These are phyloP conservation scores for Clonostachys chloroleuca DNA, from an alignment of 2,329 filamentous ascomycete genomes.

Conservation along the genomic window DNA sequence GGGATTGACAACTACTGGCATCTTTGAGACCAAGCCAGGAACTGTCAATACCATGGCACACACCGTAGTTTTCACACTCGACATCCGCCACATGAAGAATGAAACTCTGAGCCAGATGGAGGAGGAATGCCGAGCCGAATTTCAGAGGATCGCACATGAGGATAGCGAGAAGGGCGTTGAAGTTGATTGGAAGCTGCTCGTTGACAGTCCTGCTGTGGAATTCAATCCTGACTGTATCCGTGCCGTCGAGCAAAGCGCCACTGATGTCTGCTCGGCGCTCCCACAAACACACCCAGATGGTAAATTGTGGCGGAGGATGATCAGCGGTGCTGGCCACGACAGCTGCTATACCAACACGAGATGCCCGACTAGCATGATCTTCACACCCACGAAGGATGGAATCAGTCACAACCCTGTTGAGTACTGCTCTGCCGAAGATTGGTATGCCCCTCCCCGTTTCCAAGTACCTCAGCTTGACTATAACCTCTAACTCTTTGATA, in stretches of 20 bases:
- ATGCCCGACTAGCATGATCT: constrained; percentile 24
- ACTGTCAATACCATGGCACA: constrained; percentile 68
- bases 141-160: constrained; percentile 43
- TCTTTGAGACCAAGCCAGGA: constrained; percentile 37
- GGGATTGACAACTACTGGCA: constrained; percentile 20
- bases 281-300: constrained; percentile 12
- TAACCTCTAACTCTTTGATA: neutral
- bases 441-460: constrained; percentile 5
- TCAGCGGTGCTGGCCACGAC: constrained; percentile 25
- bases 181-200: constrained; percentile 54
- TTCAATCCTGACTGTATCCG: constrained; percentile 61
- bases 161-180: constrained; percentile 44
- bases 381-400: constrained; percentile 20
- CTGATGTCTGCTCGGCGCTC: constrained; percentile 36
- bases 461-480: neutral
- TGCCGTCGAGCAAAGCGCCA: constrained; percentile 50
- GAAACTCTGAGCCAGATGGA: constrained; percentile 48
- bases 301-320: constrained; percentile 11
- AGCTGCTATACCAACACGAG: constrained; percentile 20
- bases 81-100: constrained; percentile 55
- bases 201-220: constrained; percentile 48
- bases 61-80: constrained; percentile 58
- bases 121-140: constrained; percentile 29
- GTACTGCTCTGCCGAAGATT: constrained; percentile 19
- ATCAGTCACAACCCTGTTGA: constrained; percentile 20